Evolutionary conservation across 176 grass and related monocot genomes (phyloP).

Genomic region (Puccinellia tenuiflora): DNA sequence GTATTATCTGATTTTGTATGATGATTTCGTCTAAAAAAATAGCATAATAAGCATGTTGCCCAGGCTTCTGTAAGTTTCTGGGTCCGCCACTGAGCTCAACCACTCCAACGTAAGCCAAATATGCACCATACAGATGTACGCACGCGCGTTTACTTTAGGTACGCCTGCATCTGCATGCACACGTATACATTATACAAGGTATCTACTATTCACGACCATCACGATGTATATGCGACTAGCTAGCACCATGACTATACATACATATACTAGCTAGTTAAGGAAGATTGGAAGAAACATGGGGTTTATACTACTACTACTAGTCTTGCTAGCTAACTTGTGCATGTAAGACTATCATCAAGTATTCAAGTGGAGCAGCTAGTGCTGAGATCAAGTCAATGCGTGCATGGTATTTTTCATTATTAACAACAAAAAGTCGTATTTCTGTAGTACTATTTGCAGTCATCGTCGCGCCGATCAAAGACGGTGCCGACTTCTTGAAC

Average conservation of each 20-base stretch:
- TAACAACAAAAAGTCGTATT: neutral
- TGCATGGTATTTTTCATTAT: neutral
- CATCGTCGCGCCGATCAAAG: constrained; percentile 21
- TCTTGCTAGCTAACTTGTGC: neutral
- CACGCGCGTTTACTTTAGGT: neutral
- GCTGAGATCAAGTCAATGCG: neutral
- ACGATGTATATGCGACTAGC: neutral
- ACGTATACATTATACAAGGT: no score
- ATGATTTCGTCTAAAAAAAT: no score
- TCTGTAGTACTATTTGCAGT: neutral
- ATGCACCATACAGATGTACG: neutral
- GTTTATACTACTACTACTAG: no score
- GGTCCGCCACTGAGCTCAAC: no score
- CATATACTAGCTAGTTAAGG: no score
- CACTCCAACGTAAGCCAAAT: constrained; percentile 4
- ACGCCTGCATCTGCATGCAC: neutral
- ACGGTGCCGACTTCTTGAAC: constrained; percentile 18
- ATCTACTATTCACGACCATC: neutral
- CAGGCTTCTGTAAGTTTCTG: no score
- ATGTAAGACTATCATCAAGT: no score
- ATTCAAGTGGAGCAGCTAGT: no score
- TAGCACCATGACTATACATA: neutral
- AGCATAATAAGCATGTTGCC: no score
- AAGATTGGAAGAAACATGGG: no score
- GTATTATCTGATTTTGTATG: no score